phyloP scores from a whole-genome alignment of 305 asterid genomes.

The Solanum hybrid region DNA sequence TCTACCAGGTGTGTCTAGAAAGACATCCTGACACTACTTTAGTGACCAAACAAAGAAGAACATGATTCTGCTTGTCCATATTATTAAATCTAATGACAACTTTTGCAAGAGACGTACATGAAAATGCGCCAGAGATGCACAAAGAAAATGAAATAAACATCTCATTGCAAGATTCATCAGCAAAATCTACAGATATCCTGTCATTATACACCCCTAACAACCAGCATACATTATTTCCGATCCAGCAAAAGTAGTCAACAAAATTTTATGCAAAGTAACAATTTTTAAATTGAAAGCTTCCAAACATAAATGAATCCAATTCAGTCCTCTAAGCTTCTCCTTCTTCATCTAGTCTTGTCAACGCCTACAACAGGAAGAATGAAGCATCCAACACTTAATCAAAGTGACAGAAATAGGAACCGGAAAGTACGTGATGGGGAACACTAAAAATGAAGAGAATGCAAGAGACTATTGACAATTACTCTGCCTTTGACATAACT shows the following conservation, averaged over 20 bases:
- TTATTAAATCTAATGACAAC: background rate
- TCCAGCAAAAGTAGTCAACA: conserved; percentile 11
- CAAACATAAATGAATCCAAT: conserved; percentile 24
- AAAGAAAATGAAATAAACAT: background rate
- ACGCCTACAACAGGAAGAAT: conserved; percentile 68
- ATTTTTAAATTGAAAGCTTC: conserved; percentile 26
- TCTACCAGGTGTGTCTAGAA: background rate
- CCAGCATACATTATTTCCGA: background rate
- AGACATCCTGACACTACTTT: background rate
- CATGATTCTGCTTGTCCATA: conserved; percentile 1
- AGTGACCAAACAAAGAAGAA: background rate
- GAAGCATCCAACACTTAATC: conserved; percentile 39
- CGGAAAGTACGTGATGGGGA: conserved; percentile 14
- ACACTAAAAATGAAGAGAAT: conserved; percentile 13
- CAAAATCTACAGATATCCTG: background rate
- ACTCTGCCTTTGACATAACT: background rate
- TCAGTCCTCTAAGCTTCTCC: conserved; percentile 51
- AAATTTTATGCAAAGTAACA: conserved; percentile 21
- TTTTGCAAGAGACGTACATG: background rate
- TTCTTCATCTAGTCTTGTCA: conserved; percentile 88
- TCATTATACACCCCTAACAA: background rate
- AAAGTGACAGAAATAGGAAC: conserved; percentile 17
- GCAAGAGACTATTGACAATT: background rate
- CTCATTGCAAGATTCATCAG: background rate
- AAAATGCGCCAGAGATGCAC: background rate